phyloP scores from a whole-genome alignment of 2,329 filamentous ascomycete species.

The Coleophoma cylindrospora region DNA sequence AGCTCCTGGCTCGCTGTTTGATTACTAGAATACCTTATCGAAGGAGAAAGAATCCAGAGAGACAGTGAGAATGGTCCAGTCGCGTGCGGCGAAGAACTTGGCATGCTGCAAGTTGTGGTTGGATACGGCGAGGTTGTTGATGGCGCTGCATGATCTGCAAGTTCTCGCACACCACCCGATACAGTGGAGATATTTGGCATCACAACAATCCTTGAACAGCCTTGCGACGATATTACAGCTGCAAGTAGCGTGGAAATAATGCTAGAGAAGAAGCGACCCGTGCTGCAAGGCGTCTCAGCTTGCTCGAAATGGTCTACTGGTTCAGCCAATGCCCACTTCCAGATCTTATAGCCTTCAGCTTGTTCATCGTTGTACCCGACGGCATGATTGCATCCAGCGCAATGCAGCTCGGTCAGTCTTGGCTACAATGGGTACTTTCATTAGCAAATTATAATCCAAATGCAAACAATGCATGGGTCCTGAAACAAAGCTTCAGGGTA shows the following conservation, averaged over 20 bases:
- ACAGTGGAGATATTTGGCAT: not conserved
- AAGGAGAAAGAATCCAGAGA: not conserved
- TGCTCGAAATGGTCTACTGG: too few species aligned
- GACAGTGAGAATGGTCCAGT: not conserved
- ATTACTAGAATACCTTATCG: not conserved
- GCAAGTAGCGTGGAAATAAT: not conserved
- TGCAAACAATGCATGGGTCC: too few species aligned
- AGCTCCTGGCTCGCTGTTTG: not conserved
- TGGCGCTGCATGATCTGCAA: too few species aligned
- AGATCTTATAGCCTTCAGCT: constrained; percentile 21
- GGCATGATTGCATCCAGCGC: constrained; percentile 7
- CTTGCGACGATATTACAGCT: not conserved
- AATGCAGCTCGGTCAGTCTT: not conserved
- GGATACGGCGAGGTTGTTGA: too few species aligned
- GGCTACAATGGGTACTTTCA: too few species aligned
- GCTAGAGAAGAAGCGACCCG: not conserved
- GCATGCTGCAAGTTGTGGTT: too few species aligned
- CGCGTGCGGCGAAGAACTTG: too few species aligned
- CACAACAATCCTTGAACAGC: not conserved
- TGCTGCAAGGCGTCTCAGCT: not conserved
- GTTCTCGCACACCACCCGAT: too few species aligned
- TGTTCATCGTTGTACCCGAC: constrained; percentile 10
- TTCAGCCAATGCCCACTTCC: not conserved
- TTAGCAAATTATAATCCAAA: too few species aligned
- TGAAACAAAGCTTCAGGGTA: too few species aligned